A percentile compares a stretch with the other conserved stretches of the same genome.
Evolutionary conservation across 495 filamentous ascomycete genomes (phyloP).

Genomic region (Penicillium angulare): DNA sequence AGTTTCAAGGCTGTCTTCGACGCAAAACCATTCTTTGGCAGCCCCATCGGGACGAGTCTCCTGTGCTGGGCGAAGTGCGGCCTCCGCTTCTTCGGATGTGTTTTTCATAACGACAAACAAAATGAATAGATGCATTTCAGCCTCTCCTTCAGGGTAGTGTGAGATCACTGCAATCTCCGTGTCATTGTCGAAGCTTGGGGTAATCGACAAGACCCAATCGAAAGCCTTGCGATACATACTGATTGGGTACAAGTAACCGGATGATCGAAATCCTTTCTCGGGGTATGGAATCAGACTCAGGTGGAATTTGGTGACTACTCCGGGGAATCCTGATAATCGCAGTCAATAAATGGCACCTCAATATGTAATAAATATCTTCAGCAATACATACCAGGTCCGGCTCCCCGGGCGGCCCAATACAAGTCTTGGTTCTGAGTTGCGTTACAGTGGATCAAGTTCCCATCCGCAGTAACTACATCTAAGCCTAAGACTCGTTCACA

Average conservation of each 20-base stretch:
- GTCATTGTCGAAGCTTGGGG: slow-evolving; percentile 34
- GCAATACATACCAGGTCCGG: slow-evolving; percentile 38
- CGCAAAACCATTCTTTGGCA: slow-evolving; percentile 28
- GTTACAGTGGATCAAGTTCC: slow-evolving; percentile 32
- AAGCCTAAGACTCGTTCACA: slow-evolving; percentile 47
- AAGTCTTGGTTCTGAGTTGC: slow-evolving; percentile 43
- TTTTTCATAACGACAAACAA: slow-evolving; percentile 44
- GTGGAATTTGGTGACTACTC: slow-evolving; percentile 47
- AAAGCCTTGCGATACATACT: slow-evolving; percentile 39
- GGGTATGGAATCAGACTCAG: slow-evolving; percentile 32
- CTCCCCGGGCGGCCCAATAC: slow-evolving; percentile 50
- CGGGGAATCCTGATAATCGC: slow-evolving; percentile 44
- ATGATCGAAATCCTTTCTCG: slow-evolving; percentile 32
- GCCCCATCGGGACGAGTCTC: slow-evolving; percentile 31
- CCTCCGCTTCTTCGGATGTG: slow-evolving; percentile 24
- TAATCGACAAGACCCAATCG: slow-evolving; percentile 39
- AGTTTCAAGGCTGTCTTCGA: slow-evolving; percentile 36
- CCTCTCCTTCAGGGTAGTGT: slow-evolving; percentile 19
- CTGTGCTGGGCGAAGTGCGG: slow-evolving; percentile 33
- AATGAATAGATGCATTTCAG: slow-evolving; percentile 34
- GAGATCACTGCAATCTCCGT: slow-evolving; percentile 45
- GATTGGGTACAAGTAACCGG: slow-evolving; percentile 44
- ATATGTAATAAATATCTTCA: neutral
- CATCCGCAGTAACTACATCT: slow-evolving; percentile 49
- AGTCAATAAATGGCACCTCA: no score